Conservation (phyloP, 2,329 filamentous ascomycete species). For the Ceratocystis lukuohia region DNA sequence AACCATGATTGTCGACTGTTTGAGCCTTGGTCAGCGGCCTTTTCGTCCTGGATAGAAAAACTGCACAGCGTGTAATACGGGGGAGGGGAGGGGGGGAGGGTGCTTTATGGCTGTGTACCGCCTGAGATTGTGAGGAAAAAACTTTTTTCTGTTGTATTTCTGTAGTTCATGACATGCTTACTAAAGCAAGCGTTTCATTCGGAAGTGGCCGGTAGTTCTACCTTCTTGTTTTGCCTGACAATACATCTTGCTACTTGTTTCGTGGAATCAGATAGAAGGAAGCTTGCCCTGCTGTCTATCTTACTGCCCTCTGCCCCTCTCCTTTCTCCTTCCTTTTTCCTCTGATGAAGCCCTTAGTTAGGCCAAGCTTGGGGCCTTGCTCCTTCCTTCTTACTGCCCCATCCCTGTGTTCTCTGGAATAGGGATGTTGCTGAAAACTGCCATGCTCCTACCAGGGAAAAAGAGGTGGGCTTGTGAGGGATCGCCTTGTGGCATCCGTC, state of each 20-base stretch:
- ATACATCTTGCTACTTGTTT: neutral
- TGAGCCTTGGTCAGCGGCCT: neutral
- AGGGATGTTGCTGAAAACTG: neutral
- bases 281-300: neutral
- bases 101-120: no score
- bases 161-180: neutral
- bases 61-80: no score
- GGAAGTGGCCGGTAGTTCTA: neutral
- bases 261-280: neutral
- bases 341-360: neutral
- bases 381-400: neutral
- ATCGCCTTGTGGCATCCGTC: neutral
- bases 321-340: neutral
- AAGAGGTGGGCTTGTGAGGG: neutral
- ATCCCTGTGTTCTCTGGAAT: neutral
- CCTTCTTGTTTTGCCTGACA: neutral
- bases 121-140: no score
- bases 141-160: no score
- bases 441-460: neutral
- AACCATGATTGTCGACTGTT: neutral
- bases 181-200: neutral
- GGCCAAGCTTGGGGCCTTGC: neutral
- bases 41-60: neutral
- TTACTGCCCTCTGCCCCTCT: neutral
- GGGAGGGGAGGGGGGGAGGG: no score